Percentiles rank a stretch among this genome's conserved stretches.
Conservation (phyloP, 306 rosid species). For the Rubus idaeus region DNA sequence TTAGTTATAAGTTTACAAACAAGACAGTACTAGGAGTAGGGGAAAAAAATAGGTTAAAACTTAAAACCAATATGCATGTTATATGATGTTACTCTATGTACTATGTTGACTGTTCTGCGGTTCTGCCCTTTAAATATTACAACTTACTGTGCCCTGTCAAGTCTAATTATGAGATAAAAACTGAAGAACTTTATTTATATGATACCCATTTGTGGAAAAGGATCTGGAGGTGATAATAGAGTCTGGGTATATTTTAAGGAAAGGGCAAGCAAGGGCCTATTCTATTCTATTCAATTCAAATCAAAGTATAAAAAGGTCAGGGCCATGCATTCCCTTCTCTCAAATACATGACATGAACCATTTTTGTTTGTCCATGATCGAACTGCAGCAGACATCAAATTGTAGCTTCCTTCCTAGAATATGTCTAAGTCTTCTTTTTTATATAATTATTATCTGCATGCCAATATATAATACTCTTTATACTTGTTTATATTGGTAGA, state of each 20-base stretch:
- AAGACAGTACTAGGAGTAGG: background rate
- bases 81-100: background rate
- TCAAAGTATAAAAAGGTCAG: conserved; percentile 13
- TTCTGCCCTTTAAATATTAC: background rate
- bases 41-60: background rate
- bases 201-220: conserved; percentile 8
- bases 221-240: conserved; percentile 1
- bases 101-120: background rate
- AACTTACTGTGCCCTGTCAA: background rate
- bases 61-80: background rate
- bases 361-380: conserved; percentile 45
- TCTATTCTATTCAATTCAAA: background rate
- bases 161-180: background rate
- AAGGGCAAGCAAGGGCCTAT: background rate
- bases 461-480: background rate
- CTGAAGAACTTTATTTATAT: background rate
- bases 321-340: conserved; percentile 29
- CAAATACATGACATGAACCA: conserved; percentile 22
- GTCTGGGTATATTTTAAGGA: conserved; percentile 6
- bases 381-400: conserved; percentile 26
- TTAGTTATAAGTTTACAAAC: background rate
- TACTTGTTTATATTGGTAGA: background rate
- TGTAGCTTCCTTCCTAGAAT: conserved; percentile 36
- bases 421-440: conserved; percentile 18
- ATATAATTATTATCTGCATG: conserved; percentile 13